Evolutionary conservation across 1,284 basidiomycete species (phyloP).

Genomic region (Phaffia rhodozyma): DNA sequence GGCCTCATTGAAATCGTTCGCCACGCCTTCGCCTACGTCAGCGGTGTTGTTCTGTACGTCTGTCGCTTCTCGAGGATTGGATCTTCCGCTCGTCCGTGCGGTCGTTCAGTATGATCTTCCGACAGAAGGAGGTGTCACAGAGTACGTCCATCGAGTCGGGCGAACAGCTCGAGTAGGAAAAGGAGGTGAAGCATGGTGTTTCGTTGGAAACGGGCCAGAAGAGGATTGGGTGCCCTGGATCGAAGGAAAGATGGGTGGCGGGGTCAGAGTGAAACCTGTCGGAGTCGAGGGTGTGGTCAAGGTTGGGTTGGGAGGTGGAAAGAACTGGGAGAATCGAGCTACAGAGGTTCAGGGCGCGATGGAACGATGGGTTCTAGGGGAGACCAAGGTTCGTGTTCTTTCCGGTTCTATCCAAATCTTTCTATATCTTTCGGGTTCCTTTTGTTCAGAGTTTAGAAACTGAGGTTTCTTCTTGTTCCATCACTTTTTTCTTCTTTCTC

Average conservation of each 20-base stretch:
- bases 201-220: slow-evolving; percentile 70
- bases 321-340: slow-evolving; percentile 59
- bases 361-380: slow-evolving; percentile 79
- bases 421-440: background rate
- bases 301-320: slow-evolving; percentile 74
- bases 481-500: background rate
- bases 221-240: slow-evolving; percentile 79
- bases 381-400: slow-evolving; percentile 49
- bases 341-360: slow-evolving; percentile 93
- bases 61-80: slow-evolving; percentile 94
- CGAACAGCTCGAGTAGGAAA: slow-evolving; percentile 91
- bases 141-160: slow-evolving; percentile 94
- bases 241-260: slow-evolving; percentile 54
- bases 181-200: slow-evolving; percentile 79
- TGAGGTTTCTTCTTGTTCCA: background rate
- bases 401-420: background rate
- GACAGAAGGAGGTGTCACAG: slow-evolving; percentile 89
- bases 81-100: slow-evolving; percentile 84
- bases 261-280: slow-evolving; percentile 48
- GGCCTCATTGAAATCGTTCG: slow-evolving; percentile 69
- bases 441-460: background rate
- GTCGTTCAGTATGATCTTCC: slow-evolving; percentile 96
- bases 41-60: slow-evolving; percentile 89
- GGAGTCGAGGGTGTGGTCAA: slow-evolving; percentile 58
- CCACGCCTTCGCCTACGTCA: slow-evolving; percentile 30